Evolutionary conservation across 345 rosid genomes (phyloP).

Genomic region (Salix udensis): DNA sequence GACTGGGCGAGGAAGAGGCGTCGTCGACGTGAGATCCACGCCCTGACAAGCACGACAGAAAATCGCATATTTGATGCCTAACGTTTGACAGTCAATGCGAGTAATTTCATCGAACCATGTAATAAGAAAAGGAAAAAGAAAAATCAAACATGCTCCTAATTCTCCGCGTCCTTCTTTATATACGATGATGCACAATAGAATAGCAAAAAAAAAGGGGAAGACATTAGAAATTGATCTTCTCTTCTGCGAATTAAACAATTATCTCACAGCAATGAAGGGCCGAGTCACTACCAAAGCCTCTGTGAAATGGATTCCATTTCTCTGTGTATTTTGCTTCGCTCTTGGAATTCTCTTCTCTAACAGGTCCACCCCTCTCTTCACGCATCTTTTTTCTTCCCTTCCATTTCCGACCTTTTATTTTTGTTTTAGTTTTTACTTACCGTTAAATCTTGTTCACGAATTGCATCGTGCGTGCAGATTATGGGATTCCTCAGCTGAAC

Average conservation of each 20-base stretch:
- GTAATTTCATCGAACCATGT: background rate
- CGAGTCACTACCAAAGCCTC: slow-evolving; percentile 50
- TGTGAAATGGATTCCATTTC: slow-evolving; percentile 66
- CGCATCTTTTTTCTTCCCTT: background rate
- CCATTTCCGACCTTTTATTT: background rate
- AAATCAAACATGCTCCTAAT: background rate
- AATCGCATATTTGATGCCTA: background rate
- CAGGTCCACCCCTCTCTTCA: slow-evolving; percentile 37
- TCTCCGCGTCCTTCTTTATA: no score
- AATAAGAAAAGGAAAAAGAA: background rate
- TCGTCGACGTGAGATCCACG: slow-evolving; percentile 4
- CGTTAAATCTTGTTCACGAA: background rate
- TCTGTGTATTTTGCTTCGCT: slow-evolving; percentile 67
- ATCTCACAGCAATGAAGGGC: slow-evolving; percentile 49
- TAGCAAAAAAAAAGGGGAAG: background rate
- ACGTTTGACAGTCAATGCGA: background rate
- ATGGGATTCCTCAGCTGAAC: slow-evolving; percentile 44
- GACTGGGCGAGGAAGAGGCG: background rate
- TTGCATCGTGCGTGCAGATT: slow-evolving; percentile 38
- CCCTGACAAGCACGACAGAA: background rate
- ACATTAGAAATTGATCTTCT: background rate
- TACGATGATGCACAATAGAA: background rate
- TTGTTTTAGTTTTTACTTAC: background rate
- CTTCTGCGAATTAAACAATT: background rate
- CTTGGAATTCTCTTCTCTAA: slow-evolving; percentile 69